These are phyloP conservation scores for Ormosia emarginata DNA, from an alignment of 306 rosid species.

Conservation along the genomic window DNA sequence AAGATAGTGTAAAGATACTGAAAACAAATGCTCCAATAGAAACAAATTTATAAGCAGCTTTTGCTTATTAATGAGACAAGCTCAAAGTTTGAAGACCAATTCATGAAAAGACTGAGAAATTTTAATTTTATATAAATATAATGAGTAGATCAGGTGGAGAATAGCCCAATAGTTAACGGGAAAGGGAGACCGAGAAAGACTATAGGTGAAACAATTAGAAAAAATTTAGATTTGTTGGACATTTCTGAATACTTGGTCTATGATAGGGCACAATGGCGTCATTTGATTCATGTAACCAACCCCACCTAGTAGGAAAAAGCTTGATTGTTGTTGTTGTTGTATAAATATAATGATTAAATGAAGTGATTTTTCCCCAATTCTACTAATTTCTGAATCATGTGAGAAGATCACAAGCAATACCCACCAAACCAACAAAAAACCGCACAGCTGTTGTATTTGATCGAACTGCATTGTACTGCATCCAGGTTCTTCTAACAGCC, in stretches of 20 bases:
- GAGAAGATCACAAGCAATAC: conserved; percentile 31
- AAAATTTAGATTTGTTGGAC: too few relatives aligned
- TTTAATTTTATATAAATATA: not conserved
- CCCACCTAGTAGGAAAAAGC: too few relatives aligned
- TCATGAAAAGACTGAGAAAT: not conserved
- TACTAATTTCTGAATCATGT: conserved; percentile 1
- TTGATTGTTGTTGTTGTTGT: too few relatives aligned
- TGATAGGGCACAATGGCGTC: too few relatives aligned
- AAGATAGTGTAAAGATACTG: not conserved
- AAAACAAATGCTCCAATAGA: conserved; percentile 7
- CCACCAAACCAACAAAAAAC: conserved; percentile 98
- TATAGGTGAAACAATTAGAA: too few relatives aligned
- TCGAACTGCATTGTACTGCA: conserved; percentile 84
- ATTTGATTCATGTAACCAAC: too few relatives aligned
- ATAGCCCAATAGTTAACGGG: too few relatives aligned
- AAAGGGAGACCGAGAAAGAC: too few relatives aligned
- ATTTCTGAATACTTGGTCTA: too few relatives aligned
- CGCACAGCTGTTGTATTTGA: conserved; percentile 73
- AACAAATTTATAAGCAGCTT: not conserved
- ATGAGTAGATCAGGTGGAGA: too few relatives aligned
- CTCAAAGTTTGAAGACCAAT: not conserved
- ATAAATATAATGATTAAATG: not conserved
- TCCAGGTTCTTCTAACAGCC: conserved; percentile 99
- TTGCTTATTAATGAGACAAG: not conserved
- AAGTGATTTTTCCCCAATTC: not conserved